Evolutionary conservation across 352 stramenopile species (phyloP), one percentile per base, ranked within the genome.

Genomic region (Phytophthora sansomeana): DNA sequence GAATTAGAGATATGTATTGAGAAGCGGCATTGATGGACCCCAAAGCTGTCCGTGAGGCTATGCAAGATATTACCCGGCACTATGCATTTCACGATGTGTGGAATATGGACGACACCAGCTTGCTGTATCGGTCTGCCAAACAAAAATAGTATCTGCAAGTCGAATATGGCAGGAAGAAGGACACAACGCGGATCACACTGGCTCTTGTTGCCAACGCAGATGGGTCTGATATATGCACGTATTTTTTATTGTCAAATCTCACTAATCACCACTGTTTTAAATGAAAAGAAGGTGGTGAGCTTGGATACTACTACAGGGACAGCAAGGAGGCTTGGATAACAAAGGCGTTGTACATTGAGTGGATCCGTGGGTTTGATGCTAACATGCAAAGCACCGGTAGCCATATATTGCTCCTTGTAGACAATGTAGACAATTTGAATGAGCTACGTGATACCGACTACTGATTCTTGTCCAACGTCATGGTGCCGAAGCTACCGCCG

Each of bases 241-340:
- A 3, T 50, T 50, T 14, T 35, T 19, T 6, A 50, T 50, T n/a
- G 43, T 6, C 24, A 13, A 14, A 24, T 6, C 43, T 17, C 19
- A 10, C 2, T 21, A 21, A n/a, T 21, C 29, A 5, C n/a, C 43
- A 33, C 24, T 50, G 43, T 10, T 35, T 19, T 7, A 33, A 33
- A 8, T 3, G n/a, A 8, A 33, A 50, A 33, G 43, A 50, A 5
- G 43, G 24, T 16, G 24, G 14, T 4, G 43, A 32, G 9, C 21
- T 32, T 24, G 43, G 43, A 16, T 50, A 7, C 13, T 35, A 50
- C 16, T 50, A 50, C 24, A n/a, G 21, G 6, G 35, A 35, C n/a
- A 50, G n/a, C 43, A 50, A 50, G n/a, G 11, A 50, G 21, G 43
- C 43, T 14, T 50, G 43, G 43, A 50, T 50, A 7, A 35, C 43